Evolutionary conservation across 371 early-diverging fungal genomes (phyloP).

Genomic region (Apophysomyces elegans): DNA sequence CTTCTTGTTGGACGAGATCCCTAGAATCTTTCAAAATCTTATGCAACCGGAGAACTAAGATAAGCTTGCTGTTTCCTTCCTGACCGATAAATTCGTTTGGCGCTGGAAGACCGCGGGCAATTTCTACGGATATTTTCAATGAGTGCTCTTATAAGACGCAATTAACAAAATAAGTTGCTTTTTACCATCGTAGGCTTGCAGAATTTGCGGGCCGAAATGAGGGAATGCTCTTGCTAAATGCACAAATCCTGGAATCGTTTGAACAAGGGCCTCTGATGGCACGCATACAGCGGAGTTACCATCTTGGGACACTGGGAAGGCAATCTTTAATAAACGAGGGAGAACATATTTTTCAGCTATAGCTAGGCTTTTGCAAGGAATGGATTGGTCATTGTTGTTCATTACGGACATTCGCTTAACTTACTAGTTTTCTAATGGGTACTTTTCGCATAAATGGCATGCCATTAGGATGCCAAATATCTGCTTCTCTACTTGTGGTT

Average conservation of each 20-base stretch:
- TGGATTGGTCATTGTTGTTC: not conserved
- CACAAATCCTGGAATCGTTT: slow-evolving; percentile 48
- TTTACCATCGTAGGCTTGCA: slow-evolving; percentile 43
- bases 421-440: slow-evolving; percentile 54
- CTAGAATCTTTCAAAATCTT: slow-evolving; percentile 39
- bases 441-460: slow-evolving; percentile 52
- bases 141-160: no score
- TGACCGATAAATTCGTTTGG: slow-evolving; percentile 47
- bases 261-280: slow-evolving; percentile 44
- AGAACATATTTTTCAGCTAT: slow-evolving; percentile 43
- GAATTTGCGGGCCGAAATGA: slow-evolving; percentile 41
- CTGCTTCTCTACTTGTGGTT: slow-evolving; percentile 51
- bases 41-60: slow-evolving; percentile 45
- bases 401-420: slow-evolving; percentile 1
- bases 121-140: slow-evolving; percentile 24
- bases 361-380: slow-evolving; percentile 20
- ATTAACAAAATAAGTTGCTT: not conserved
- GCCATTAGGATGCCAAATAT: slow-evolving; percentile 56
- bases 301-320: slow-evolving; percentile 31
- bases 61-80: slow-evolving; percentile 47
- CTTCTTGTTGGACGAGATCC: slow-evolving; percentile 34
- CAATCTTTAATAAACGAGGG: slow-evolving; percentile 43
- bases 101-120: slow-evolving; percentile 40
- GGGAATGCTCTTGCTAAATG: slow-evolving; percentile 52
- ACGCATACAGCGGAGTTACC: slow-evolving; percentile 28